Evolutionary conservation across 1,284 basidiomycete genomes (phyloP).

Genomic region (Lentinus polychrous): DNA sequence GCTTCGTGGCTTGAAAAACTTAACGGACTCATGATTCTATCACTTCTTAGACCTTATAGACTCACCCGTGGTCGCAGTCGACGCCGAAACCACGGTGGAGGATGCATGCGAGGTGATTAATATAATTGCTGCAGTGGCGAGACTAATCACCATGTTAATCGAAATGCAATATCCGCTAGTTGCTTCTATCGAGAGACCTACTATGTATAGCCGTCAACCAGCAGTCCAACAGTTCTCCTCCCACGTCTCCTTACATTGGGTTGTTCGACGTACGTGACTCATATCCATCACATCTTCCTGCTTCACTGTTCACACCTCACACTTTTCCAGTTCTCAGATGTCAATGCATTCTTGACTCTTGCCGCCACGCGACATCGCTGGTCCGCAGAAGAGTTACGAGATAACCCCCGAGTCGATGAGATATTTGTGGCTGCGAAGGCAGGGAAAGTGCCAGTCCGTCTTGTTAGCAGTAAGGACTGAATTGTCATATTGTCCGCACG

Average conservation of each 20-base stretch:
- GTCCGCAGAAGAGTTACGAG: slow-evolving; percentile 47
- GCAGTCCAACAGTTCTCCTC: slow-evolving; percentile 23
- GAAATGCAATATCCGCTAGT: slow-evolving; percentile 28
- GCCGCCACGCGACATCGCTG: slow-evolving; percentile 71
- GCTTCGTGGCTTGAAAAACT: background rate
- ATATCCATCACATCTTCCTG: background rate
- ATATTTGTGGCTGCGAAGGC: slow-evolving; percentile 67
- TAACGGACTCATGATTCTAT: background rate
- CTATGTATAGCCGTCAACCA: slow-evolving; percentile 57
- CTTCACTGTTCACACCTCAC: background rate
- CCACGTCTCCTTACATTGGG: slow-evolving; percentile 39
- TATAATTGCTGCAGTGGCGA: background rate
- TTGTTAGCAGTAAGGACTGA: slow-evolving; percentile 61
- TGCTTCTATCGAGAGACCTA: slow-evolving; percentile 53
- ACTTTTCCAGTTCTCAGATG: slow-evolving; percentile 59
- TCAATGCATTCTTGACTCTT: slow-evolving; percentile 74
- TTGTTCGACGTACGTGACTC: slow-evolving; percentile 62
- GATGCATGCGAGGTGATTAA: slow-evolving; percentile 68
- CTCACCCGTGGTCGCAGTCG: slow-evolving; percentile 52
- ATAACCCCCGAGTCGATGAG: slow-evolving; percentile 51
- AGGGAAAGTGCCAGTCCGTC: slow-evolving; percentile 61
- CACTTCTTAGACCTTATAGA: slow-evolving; percentile 53
- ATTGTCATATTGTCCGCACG: background rate
- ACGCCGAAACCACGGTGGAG: slow-evolving; percentile 64
- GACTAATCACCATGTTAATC: background rate